Base-by-base conservation (phyloP, 768 basidiomycete species). In the Mycena albidolilacea region DNA sequence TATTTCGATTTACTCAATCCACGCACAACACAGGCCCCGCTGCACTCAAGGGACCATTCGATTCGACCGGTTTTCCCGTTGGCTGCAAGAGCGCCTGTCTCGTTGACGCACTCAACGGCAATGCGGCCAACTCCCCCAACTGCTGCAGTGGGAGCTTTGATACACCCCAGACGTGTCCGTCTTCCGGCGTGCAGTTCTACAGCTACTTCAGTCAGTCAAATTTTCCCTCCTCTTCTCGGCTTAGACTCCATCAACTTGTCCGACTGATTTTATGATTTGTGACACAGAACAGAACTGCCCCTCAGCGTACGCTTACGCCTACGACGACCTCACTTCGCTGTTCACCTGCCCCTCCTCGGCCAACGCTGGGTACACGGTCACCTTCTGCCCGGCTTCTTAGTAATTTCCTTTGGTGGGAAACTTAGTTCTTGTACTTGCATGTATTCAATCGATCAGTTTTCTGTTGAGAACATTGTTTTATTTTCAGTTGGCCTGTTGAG, bases 261-360 rank as follows among this genome's bases (percentile, higher is more conserved):
- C 12, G 12, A 17, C 30, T 57, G 35, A 57, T 17, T 37, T 37
- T 35, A 15, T 57, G 7, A 35, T 57, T 57, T 52, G 50, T 15
- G n/a, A 21, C n/a, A 52, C 55, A 57, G 55, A 57, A 37, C 15
- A 37, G 15, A 74, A 70, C 69, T 80, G 79, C 70, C 80, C 79
- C 21, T 76, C 77, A 63, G 76, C 80, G 7, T 82, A 84, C 61
- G 83, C 81, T 14, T 84, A 82, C n/a, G 50, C 50, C n/a, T 50
- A 50, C 50, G 50, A 50, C n/a, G 50, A 50, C 19, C 15, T n/a
- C 19, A 80, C 80, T 15, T 80, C 80, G 7, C 73, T 84, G 21
- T 80, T 73, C 69, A 78, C 75, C 8, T 82, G 81, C 71, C 37
- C 67, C 7, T 60, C 78, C 15, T 23, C 62, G 6, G 39, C 52